Evolutionary conservation across 2,329 filamentous ascomycete genomes (phyloP).

Genomic region (Exophiala mesophila): DNA sequence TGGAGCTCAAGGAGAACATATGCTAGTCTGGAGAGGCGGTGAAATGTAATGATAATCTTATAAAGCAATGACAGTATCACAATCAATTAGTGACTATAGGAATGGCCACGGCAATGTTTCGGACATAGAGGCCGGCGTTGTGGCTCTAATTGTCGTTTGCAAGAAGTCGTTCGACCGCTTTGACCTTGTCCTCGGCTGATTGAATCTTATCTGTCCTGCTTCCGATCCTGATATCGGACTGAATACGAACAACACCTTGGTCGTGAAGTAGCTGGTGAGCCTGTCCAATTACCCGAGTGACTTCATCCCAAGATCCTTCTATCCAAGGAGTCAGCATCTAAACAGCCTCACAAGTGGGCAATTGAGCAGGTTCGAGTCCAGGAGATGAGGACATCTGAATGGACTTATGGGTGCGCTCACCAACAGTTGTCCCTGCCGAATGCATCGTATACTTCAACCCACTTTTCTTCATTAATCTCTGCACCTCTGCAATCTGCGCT

Average conservation of each 20-base stretch:
- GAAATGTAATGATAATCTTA: too few relatives aligned
- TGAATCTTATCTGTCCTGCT: conserved; percentile 84
- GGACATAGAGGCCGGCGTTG: too few relatives aligned
- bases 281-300: conserved; percentile 80
- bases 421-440: conserved; percentile 86
- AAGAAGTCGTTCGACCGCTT: conserved; percentile 52
- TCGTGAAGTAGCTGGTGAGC: conserved; percentile 73
- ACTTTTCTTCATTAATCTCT: conserved; percentile 74
- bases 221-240: conserved; percentile 82
- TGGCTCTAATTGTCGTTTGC: conserved; percentile 26
- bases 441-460: conserved; percentile 85
- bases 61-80: too few relatives aligned
- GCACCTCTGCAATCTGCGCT: conserved; percentile 81
- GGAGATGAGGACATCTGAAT: too few relatives aligned
- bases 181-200: conserved; percentile 73
- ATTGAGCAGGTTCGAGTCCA: too few relatives aligned
- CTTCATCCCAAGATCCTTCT: conserved; percentile 90
- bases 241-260: conserved; percentile 73
- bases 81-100: too few relatives aligned
- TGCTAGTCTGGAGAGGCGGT: too few relatives aligned
- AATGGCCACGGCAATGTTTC: too few relatives aligned
- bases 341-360: too few relatives aligned
- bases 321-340: too few relatives aligned
- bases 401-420: too few relatives aligned
- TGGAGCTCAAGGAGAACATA: too few relatives aligned